Evolutionary conservation across 441 rosid genomes (phyloP).

Genomic region (Omphalea diandra): DNA sequence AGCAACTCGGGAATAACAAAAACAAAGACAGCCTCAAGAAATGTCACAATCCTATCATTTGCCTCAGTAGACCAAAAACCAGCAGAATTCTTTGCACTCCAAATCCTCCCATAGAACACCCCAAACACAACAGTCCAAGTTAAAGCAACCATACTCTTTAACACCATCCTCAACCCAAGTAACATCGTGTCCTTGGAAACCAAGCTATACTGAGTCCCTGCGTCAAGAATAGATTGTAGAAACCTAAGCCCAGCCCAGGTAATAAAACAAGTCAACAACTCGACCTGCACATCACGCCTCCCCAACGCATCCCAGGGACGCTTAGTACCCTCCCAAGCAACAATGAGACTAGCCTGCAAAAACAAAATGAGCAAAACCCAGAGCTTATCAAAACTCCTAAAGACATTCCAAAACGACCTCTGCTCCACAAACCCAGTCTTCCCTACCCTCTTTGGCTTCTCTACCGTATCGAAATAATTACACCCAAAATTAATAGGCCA

Average conservation of each 20-base stretch:
- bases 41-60: slow-evolving; percentile 40
- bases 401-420: slow-evolving; percentile 81
- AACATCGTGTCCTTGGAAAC: slow-evolving; percentile 69
- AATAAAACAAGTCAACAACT: slow-evolving; percentile 65
- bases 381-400: slow-evolving; percentile 80
- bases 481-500: slow-evolving; percentile 80
- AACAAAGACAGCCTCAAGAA: slow-evolving; percentile 56
- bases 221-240: slow-evolving; percentile 75
- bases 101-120: slow-evolving; percentile 68
- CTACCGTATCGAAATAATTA: slow-evolving; percentile 50
- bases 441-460: slow-evolving; percentile 51
- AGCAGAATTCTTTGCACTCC: slow-evolving; percentile 60
- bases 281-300: slow-evolving; percentile 52
- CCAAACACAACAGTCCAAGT: slow-evolving; percentile 66
- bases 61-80: slow-evolving; percentile 51
- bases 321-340: slow-evolving; percentile 65
- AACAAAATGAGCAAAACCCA: slow-evolving; percentile 88
- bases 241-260: slow-evolving; percentile 87
- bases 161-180: slow-evolving; percentile 66
- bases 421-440: slow-evolving; percentile 97
- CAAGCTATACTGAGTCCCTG: slow-evolving; percentile 58
- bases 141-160: slow-evolving; percentile 64
- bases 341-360: slow-evolving; percentile 75
- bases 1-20: slow-evolving; percentile 70
- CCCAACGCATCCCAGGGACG: slow-evolving; percentile 64